Percentiles rank a stretch among this genome's conserved stretches.
Evolutionary conservation across 2,329 filamentous ascomycete genomes (phyloP).

Genomic region (Microsporum ferrugineum): DNA sequence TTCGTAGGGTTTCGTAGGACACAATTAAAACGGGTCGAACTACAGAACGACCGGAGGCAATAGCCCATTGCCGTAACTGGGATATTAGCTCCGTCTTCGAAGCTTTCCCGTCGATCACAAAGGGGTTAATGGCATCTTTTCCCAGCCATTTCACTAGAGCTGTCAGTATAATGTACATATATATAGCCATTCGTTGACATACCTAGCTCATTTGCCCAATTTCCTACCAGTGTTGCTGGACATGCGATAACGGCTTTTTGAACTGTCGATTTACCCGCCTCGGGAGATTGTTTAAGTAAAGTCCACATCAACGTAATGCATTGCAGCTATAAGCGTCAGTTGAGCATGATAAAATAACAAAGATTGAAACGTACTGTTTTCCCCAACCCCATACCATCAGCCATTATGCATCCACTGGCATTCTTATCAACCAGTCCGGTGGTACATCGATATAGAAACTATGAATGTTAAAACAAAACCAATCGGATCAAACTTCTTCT

Average conservation of each 20-base stretch:
- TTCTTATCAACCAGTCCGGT: constrained; percentile 92
- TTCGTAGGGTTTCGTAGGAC: constrained; percentile 86
- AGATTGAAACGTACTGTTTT: constrained; percentile 53
- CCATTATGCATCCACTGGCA: constrained; percentile 97
- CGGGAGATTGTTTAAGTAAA: constrained; percentile 83
- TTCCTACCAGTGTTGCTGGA: constrained; percentile 88
- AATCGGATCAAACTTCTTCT: neutral
- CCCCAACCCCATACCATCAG: constrained; percentile 95
- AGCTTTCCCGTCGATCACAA: constrained; percentile 93
- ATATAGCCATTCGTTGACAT: constrained; percentile 10
- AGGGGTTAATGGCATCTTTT: constrained; percentile 77
- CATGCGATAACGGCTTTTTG: constrained; percentile 96
- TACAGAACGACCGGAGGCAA: constrained; percentile 76
- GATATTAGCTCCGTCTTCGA: constrained; percentile 84
- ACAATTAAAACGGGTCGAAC: constrained; percentile 92
- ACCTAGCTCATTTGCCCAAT: constrained; percentile 89
- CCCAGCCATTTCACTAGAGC: constrained; percentile 76
- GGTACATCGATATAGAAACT: constrained; percentile 85
- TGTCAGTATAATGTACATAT: constrained; percentile 14
- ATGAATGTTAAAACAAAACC: constrained; percentile 14
- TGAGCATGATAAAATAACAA: constrained; percentile 6
- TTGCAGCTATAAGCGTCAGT: constrained; percentile 49
- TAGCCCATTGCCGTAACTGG: constrained; percentile 90
- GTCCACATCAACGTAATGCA: constrained; percentile 98
- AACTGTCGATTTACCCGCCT: constrained; percentile 86